Percentiles rank a stretch among this genome's conserved stretches.
Conservation (phyloP, 495 filamentous ascomycete species). For the Xylaria telfairii region DNA sequence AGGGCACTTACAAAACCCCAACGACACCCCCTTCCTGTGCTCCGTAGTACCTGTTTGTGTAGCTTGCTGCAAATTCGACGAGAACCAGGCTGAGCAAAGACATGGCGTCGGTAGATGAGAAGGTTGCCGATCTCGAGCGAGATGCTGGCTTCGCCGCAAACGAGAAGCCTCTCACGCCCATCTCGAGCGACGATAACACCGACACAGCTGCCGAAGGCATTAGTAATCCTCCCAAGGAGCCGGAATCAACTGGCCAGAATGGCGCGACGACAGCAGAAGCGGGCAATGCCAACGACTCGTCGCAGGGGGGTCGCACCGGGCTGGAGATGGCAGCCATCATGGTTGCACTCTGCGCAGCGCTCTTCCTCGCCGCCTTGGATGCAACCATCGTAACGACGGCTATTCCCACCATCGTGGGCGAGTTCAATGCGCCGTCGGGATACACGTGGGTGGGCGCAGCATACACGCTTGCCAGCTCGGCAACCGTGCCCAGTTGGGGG, state of each 20-base stretch:
- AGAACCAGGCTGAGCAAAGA: neutral
- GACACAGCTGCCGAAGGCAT: neutral
- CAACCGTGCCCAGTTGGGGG: constrained; percentile 77
- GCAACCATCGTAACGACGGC: constrained; percentile 56
- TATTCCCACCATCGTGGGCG: constrained; percentile 61
- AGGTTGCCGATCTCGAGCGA: constrained; percentile 19
- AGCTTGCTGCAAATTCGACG: neutral
- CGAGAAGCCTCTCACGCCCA: constrained; percentile 2
- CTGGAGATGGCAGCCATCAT: constrained; percentile 40
- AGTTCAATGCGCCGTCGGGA: constrained; percentile 67
- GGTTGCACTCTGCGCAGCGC: constrained; percentile 51
- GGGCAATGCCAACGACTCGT: neutral
- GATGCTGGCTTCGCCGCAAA: constrained; percentile 9
- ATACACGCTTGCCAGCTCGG: constrained; percentile 69
- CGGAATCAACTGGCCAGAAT: neutral
- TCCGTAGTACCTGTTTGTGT: neutral
- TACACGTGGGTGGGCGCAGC: constrained; percentile 78
- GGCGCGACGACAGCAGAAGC: neutral
- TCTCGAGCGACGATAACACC: constrained; percentile 9
- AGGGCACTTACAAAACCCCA: constrained; percentile 15
- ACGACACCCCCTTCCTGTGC: neutral
- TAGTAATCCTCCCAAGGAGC: neutral
- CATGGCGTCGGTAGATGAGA: constrained; percentile 20
- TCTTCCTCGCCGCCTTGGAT: constrained; percentile 63
- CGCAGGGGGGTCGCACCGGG: constrained; percentile 14